Evolutionary conservation across 1,139 yeast genomes (phyloP), one percentile per base, ranked within the genome.

Genomic region (Schwanniomyces etchellsii): DNA sequence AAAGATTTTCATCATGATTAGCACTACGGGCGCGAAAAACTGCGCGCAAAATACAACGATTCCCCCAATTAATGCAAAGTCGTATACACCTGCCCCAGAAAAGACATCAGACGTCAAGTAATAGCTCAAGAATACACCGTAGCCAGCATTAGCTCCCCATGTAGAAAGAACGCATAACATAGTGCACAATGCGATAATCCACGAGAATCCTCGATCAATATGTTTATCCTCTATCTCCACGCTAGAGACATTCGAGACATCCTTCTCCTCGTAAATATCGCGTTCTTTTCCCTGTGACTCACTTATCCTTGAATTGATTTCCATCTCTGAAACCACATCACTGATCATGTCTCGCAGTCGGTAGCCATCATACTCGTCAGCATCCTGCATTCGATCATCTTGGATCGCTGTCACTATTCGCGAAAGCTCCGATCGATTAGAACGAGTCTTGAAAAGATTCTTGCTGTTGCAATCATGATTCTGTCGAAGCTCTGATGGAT

Each of bases 101-200:
- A 78, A 80, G 2, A 61, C 55, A 28, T 69, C 51, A 26, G 60
- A 45, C 12, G 38, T 35, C 15, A 77, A 47, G 47, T 78, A 83
- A 45, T 62, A 77, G 22, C 74, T 68, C 21, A 83, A 55, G 43
- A 74, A 81, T 3, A 83, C 81, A 29, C 91, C 89, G 45, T 69
- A 83, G 1, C 76, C 71, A 4, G 84, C 73, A 45, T 78, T 80
- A 28, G 78, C 64, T 14, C 94, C 94, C 94, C 94, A 83, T 1
- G 88, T 73, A 18, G 75, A 68, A 28, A 77, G 62, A 17, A 56
- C 49, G 16, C 62, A 49, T 28, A 70, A 45, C 50, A 74, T 61
- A 1, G 73, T 73, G 40, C 81, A 71, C 2, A 70, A 33, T 0
- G 79, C 75, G 32, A 78, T 68, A 5, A 78, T 71, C 88, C 91